These are phyloP conservation scores for Penicillium occitanis DNA, from an alignment of 2,329 filamentous ascomycete genomes.

Conservation along the genomic window DNA sequence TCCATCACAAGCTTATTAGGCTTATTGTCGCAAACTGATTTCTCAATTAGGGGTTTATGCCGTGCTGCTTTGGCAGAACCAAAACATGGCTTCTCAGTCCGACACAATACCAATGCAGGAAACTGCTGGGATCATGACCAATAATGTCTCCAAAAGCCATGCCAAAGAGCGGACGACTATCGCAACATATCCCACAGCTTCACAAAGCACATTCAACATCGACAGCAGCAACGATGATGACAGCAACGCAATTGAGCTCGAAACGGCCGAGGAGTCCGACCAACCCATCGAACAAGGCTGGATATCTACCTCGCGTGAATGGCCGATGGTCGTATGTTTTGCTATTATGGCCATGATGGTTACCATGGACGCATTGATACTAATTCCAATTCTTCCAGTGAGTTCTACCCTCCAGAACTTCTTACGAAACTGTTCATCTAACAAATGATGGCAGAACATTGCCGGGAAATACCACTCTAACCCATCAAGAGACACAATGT, in stretches of 20 bases:
- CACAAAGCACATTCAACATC: not conserved
- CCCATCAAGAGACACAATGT: slow-evolving; percentile 1
- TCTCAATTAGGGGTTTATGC: not conserved
- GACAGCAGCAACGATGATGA: not conserved
- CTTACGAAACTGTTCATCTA: not conserved
- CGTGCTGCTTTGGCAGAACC: not conserved
- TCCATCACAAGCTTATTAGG: not conserved
- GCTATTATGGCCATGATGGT: slow-evolving; percentile 17
- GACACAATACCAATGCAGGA: slow-evolving; percentile 1
- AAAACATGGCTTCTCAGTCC: not conserved
- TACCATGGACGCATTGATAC: slow-evolving; percentile 16
- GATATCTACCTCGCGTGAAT: slow-evolving; percentile 7
- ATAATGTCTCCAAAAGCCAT: not conserved
- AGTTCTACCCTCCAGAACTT: not conserved
- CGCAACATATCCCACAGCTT: not conserved
- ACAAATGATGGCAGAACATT: not conserved
- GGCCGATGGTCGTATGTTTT: slow-evolving; percentile 19
- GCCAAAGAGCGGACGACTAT: not conserved
- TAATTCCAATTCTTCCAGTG: slow-evolving; percentile 17
- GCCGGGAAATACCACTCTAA: slow-evolving; percentile 12
- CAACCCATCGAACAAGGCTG: not conserved
- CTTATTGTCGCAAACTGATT: not conserved
- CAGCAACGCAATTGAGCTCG: slow-evolving; percentile 10
- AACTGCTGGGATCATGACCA: not conserved
- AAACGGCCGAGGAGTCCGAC: not conserved